Conservation (phyloP, 768 basidiomycete genomes). For the Holtermanniella nyarrowii region DNA sequence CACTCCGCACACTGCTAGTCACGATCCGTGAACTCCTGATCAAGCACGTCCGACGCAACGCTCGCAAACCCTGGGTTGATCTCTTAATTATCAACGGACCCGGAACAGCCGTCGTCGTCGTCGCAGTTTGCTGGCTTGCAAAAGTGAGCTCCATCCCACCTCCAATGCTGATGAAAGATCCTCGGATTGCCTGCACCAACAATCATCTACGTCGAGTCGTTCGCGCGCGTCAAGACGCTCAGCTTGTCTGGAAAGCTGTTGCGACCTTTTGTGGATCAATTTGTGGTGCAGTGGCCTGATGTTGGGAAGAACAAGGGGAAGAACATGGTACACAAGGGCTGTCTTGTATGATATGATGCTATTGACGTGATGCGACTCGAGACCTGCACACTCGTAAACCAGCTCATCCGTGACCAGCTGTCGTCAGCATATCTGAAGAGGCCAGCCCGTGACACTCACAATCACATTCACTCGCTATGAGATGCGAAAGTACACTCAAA, state of each 20-base stretch:
- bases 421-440: too few species aligned
- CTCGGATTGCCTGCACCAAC: conserved; percentile 60
- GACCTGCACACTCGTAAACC: too few species aligned
- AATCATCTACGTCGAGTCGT: conserved; percentile 84
- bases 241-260: conserved; percentile 79
- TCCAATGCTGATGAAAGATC: conserved; percentile 48
- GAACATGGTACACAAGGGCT: conserved; percentile 6
- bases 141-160: conserved; percentile 46
- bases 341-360: conserved; percentile 2
- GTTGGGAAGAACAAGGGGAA: conserved; percentile 6
- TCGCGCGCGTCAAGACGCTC: conserved; percentile 70
- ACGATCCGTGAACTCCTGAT: conserved; percentile 58
- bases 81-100: conserved; percentile 85
- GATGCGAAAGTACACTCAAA: too few species aligned
- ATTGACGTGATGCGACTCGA: too few species aligned
- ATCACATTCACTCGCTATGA: too few species aligned
- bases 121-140: conserved; percentile 58
- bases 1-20: conserved; percentile 51
- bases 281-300: conserved; percentile 83
- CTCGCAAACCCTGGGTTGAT: conserved; percentile 47
- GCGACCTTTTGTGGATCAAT: conserved; percentile 73
- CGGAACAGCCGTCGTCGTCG: conserved; percentile 79
- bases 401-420: too few species aligned
- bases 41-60: conserved; percentile 42
- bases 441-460: too few species aligned